Percentiles rank a stretch among this genome's conserved stretches.
phyloP scores from a whole-genome alignment of 1,284 basidiomycete species.

The Sporisorium scitamineum region DNA sequence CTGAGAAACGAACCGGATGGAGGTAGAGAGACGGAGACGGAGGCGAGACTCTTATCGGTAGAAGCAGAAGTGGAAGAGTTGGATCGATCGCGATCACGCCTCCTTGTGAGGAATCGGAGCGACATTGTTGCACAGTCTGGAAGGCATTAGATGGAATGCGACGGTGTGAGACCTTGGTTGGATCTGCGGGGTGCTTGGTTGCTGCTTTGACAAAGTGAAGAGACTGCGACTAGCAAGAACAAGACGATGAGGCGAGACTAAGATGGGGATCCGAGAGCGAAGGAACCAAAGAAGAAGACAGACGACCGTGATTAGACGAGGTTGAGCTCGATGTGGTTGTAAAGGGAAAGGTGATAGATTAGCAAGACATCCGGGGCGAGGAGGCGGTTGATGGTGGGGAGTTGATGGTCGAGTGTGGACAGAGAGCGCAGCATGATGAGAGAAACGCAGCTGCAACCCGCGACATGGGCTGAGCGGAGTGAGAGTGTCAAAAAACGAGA shows the following conservation, averaged over 20 bases:
- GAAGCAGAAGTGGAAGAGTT: neutral
- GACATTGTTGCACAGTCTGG: conserved; percentile 16
- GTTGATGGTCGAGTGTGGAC: too few relatives aligned
- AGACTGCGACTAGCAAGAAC: neutral
- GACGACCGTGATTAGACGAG: neutral
- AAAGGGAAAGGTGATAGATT: neutral
- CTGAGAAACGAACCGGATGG: neutral
- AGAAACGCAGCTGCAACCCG: too few relatives aligned
- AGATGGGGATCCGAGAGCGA: neutral
- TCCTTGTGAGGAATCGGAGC: conserved; percentile 30
- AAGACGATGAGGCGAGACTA: neutral
- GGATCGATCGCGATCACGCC: conserved; percentile 28
- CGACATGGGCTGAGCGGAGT: too few relatives aligned
- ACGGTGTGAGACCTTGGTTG: neutral
- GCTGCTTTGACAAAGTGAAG: neutral
- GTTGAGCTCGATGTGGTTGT: neutral
- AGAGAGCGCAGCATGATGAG: too few relatives aligned
- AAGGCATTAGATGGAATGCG: neutral
- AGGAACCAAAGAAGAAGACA: neutral
- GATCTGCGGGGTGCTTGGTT: neutral
- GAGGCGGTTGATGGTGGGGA: too few relatives aligned
- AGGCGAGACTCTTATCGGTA: neutral
- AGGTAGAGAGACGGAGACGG: neutral
- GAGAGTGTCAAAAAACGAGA: too few relatives aligned
- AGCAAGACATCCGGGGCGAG: too few relatives aligned